A percentile compares a stretch with the other conserved stretches of the same genome.
phyloP scores from a whole-genome alignment of 345 rosid species.

The Gossypium ekmanianum region DNA sequence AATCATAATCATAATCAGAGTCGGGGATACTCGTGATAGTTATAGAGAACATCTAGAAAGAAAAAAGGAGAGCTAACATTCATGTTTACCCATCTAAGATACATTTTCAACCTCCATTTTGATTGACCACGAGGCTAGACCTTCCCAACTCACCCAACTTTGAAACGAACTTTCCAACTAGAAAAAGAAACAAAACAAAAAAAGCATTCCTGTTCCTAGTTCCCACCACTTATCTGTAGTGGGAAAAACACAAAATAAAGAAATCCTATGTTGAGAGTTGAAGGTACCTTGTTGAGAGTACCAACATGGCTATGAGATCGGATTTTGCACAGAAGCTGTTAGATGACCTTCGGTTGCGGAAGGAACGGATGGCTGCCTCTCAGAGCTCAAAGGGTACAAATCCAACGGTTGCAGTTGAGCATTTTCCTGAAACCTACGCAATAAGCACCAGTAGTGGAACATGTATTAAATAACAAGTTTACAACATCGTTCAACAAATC shows the following conservation, averaged over 20 bases:
- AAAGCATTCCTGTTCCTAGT: slow-evolving; percentile 9
- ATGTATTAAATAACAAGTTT: background rate
- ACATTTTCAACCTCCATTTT: slow-evolving; percentile 24
- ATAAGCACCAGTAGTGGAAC: background rate
- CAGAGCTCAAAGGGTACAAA: slow-evolving; percentile 40
- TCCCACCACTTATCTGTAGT: background rate
- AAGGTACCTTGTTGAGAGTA: slow-evolving; percentile 18
- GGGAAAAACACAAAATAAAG: slow-evolving; percentile 17
- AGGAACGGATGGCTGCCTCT: slow-evolving; percentile 61
- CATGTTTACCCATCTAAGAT: slow-evolving; percentile 47
- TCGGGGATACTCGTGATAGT: background rate
- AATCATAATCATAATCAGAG: slow-evolving; percentile 63
- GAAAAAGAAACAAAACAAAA: slow-evolving; percentile 18
- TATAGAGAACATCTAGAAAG: background rate
- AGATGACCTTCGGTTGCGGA: slow-evolving; percentile 79
- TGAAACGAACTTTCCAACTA: slow-evolving; percentile 70
- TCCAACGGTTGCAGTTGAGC: slow-evolving; percentile 38
- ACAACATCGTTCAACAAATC: background rate
- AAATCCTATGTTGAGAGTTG: slow-evolving; percentile 11
- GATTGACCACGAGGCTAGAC: slow-evolving; percentile 29
- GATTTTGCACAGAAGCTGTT: slow-evolving; percentile 92
- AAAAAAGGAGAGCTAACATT: slow-evolving; percentile 44
- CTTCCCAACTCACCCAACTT: slow-evolving; percentile 69
- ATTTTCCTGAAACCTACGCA: slow-evolving; percentile 4
- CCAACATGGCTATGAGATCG: slow-evolving; percentile 66